phyloP scores from a whole-genome alignment of 2,329 filamentous ascomycete genomes.

The Diaporthe caulivora region DNA sequence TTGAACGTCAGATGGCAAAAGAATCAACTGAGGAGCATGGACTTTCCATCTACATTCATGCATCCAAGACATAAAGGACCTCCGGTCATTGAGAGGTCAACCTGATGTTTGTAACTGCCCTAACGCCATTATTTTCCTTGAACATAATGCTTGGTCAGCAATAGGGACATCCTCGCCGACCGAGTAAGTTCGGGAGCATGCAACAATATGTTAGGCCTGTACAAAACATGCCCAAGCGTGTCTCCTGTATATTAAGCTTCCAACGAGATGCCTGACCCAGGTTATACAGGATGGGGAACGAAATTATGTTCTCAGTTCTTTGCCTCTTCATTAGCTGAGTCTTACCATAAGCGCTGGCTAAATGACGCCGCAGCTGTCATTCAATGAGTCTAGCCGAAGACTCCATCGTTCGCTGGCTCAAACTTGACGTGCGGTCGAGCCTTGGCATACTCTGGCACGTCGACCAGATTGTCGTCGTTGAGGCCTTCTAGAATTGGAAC shows the following conservation, averaged over 20 bases:
- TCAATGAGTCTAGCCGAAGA: conserved; percentile 24
- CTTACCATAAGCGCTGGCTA: neutral
- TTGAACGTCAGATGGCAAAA: neutral
- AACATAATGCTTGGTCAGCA: neutral
- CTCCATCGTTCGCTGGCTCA: conserved; percentile 39
- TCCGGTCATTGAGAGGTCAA: too few species aligned
- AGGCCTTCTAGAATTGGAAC: conserved; percentile 27
- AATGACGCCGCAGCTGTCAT: too few species aligned
- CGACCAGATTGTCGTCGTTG: conserved; percentile 3
- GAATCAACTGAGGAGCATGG: too few species aligned
- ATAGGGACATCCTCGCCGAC: neutral
- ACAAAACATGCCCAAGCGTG: neutral
- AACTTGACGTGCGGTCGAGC: conserved; percentile 40
- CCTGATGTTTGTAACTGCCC: neutral
- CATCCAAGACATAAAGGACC: too few species aligned
- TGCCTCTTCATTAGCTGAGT: neutral
- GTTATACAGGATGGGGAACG: neutral
- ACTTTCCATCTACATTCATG: too few species aligned
- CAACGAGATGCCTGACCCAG: neutral
- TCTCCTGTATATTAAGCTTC: neutral
- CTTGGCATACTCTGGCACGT: conserved; percentile 32
- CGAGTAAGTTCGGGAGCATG: neutral
- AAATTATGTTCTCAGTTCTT: neutral
- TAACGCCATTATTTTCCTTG: neutral
- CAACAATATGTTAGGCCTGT: too few species aligned